Base-by-base conservation (phyloP, 2,329 filamentous ascomycete genomes). In the Microsporum audouinii region DNA sequence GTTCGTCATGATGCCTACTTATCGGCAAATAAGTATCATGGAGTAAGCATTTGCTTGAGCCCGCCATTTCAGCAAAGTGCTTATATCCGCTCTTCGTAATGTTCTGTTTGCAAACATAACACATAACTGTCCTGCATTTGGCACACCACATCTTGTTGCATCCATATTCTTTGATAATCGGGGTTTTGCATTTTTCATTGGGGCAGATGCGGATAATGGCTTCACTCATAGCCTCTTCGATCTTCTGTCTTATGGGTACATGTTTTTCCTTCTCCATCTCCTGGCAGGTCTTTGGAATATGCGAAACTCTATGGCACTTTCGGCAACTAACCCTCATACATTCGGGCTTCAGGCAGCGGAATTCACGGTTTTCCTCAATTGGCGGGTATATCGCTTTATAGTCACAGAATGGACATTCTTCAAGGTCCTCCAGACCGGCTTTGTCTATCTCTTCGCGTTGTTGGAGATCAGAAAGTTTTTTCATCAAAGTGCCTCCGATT, bases 91-190 rank as follows among this genome's bases (percentile, higher is more conserved):
- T 74, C 61, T 79, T 82, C 1, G 82, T 82, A 27, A 84, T 76
- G 55, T 79, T 73, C 66, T 86, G 78, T 27, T 84, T 85, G 74
- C 90, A 95, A 47, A 74, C 68, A 63, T 78, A 82, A 72, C 82
- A 85, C 71, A 84, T 82, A 5, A 76, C 14, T 7, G 39, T 43
- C 3, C 62, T 49, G 79, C 78, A 85, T n/a, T 80, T 79, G 0
- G 82, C 77, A 71, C 90, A 95, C 0, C 72, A 80, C 82, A 95
- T 89, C 73, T 91, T 91, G 75, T 95, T 95, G 76, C 90, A 95
- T 2, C 90, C 90, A 36, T 77, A 71, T 39, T 86, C 82, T 70
- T 95, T 95, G 71, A 95, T 81, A 67, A 92, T 94, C 0, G 85
- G 84, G n/a, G 84, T 82, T n/a, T 79, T 77, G 73, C 88, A 86